Conservation (phyloP, 345 rosid genomes). For the Nephelium lappaceum region DNA sequence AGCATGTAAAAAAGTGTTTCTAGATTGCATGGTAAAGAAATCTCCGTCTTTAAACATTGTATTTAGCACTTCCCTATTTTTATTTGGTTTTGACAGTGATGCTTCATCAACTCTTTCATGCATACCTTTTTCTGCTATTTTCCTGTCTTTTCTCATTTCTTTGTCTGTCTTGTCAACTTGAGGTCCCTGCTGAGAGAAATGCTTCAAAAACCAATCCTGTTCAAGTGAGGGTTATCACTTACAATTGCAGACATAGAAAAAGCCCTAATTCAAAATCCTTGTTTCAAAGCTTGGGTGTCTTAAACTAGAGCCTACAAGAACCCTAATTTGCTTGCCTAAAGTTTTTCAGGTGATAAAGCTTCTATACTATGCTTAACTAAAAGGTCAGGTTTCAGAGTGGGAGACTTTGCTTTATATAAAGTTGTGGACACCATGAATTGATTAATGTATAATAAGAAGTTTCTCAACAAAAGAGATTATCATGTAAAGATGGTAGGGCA, state of each 20-base stretch:
- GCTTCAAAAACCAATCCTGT: background rate
- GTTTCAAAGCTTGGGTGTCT: background rate
- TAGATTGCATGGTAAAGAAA: slow-evolving; percentile 24
- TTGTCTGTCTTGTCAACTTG: background rate
- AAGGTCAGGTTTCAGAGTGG: slow-evolving; percentile 17
- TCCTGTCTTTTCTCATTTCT: background rate
- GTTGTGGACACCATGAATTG: slow-evolving; percentile 38
- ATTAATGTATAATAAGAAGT: slow-evolving; percentile 48
- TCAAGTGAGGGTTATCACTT: background rate
- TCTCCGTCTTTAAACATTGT: slow-evolving; percentile 9
- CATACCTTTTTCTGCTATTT: background rate
- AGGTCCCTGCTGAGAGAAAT: slow-evolving; percentile 3
- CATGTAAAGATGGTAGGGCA: slow-evolving; percentile 58
- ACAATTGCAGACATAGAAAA: background rate
- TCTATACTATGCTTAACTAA: background rate
- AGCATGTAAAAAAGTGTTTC: slow-evolving; percentile 23
- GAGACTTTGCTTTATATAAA: slow-evolving; percentile 39
- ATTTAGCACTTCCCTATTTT: background rate
- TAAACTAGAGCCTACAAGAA: background rate
- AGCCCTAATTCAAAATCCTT: background rate
- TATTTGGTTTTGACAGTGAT: slow-evolving; percentile 25
- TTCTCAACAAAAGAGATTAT: slow-evolving; percentile 40
- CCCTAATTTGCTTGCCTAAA: background rate
- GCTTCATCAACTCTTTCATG: slow-evolving; percentile 28
- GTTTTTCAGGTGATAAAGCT: background rate